Evolutionary conservation across 495 filamentous ascomycete species (phyloP).

Genomic region (Neurospora intermedia): DNA sequence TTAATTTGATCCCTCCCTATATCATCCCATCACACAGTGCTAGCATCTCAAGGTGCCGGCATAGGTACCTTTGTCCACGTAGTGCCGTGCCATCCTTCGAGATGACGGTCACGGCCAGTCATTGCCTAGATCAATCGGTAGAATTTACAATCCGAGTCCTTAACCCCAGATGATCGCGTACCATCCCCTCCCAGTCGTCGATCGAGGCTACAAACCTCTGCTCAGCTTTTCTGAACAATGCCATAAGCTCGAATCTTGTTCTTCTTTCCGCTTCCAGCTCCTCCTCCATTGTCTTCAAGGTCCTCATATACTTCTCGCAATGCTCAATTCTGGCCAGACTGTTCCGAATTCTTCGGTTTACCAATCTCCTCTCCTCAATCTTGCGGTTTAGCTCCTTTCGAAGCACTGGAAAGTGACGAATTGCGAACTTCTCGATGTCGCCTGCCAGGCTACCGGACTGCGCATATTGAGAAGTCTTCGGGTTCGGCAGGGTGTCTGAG

Average conservation of each 20-base stretch:
- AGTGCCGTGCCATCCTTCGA: neutral
- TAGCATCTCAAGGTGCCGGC: neutral
- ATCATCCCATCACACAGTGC: neutral
- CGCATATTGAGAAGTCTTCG: neutral
- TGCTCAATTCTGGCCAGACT: neutral
- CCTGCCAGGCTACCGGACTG: neutral
- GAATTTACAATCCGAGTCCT: neutral
- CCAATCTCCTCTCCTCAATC: neutral
- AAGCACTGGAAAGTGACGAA: neutral
- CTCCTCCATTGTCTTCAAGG: neutral
- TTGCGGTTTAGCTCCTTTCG: neutral
- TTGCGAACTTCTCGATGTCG: neutral
- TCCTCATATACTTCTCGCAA: neutral
- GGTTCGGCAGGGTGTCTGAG: too few relatives aligned
- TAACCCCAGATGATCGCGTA: neutral
- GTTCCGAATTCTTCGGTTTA: neutral
- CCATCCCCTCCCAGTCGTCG: neutral
- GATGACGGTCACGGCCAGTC: neutral
- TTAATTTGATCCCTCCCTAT: neutral
- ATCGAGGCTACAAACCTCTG: neutral
- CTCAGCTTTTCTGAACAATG: neutral
- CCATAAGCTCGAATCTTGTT: neutral
- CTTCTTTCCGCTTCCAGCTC: neutral
- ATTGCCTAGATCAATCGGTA: neutral
- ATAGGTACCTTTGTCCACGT: neutral